phyloP scores from a whole-genome alignment of 345 rosid species.

The Camelina neglecta region DNA sequence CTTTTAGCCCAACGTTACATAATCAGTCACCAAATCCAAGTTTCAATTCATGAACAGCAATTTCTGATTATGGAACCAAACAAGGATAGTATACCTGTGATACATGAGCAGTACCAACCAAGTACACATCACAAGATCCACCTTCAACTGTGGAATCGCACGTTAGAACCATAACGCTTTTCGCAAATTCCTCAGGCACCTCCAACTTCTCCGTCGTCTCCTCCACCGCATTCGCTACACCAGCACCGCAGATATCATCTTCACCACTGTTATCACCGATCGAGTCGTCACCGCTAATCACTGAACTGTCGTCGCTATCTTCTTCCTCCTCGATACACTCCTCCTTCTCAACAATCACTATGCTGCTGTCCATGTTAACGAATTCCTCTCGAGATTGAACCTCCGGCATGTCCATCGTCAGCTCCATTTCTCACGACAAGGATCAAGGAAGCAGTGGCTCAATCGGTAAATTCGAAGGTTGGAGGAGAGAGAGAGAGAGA shows the following conservation, averaged over 20 bases:
- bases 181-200: constrained; percentile 70
- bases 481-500: background rate
- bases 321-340: constrained; percentile 37
- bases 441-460: constrained; percentile 27
- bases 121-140: constrained; percentile 77
- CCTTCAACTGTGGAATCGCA: constrained; percentile 74
- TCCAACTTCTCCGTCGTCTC: constrained; percentile 45
- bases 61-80: background rate
- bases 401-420: background rate
- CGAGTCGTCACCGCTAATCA: constrained; percentile 33
- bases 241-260: background rate
- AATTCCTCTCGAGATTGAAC: constrained; percentile 51
- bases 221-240: constrained; percentile 12
- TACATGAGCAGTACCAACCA: constrained; percentile 92
- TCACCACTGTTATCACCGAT: constrained; percentile 29
- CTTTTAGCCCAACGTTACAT: background rate
- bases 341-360: constrained; percentile 57
- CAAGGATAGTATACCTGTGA: constrained; percentile 57
- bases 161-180: constrained; percentile 63
- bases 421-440: constrained; percentile 48
- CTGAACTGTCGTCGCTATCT: constrained; percentile 15
- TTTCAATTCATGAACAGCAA: background rate
- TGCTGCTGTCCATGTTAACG: constrained; percentile 67
- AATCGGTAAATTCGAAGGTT: constrained; percentile 4
- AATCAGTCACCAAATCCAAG: too few species aligned